These are phyloP conservation scores for Nephelium lappaceum DNA, from an alignment of 345 rosid species.

Conservation along the genomic window DNA sequence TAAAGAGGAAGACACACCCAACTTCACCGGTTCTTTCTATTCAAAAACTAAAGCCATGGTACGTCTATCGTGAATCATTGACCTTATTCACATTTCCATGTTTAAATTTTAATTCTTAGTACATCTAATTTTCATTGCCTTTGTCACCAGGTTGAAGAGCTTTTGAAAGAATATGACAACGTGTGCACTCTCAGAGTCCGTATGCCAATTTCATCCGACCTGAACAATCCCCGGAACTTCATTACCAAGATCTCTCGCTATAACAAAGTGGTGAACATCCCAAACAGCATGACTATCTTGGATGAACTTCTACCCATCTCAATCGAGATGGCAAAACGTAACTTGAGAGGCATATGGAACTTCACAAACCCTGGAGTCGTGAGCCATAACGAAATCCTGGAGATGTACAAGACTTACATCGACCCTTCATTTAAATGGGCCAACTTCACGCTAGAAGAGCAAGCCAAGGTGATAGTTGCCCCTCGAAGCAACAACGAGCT, in stretches of 20 bases:
- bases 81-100: background rate
- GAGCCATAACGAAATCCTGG: constrained; percentile 90
- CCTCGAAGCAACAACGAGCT: constrained; percentile 90
- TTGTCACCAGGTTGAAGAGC: constrained; percentile 78
- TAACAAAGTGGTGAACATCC: constrained; percentile 87
- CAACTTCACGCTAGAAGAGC: constrained; percentile 86
- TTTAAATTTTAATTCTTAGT: background rate
- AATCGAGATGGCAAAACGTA: constrained; percentile 89
- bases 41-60: constrained; percentile 94
- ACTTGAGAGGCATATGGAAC: constrained; percentile 86
- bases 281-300: constrained; percentile 91
- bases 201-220: constrained; percentile 94
- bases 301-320: constrained; percentile 86
- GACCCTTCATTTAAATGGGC: constrained; percentile 63
- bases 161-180: constrained; percentile 79
- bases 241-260: constrained; percentile 91
- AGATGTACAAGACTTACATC: constrained; percentile 89
- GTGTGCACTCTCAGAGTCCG: constrained; percentile 92
- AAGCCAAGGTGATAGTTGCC: constrained; percentile 88
- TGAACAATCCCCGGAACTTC: constrained; percentile 85
- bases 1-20: constrained; percentile 77
- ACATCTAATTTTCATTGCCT: background rate
- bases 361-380: constrained; percentile 93
- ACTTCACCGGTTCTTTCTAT: constrained; percentile 81
- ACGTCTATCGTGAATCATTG: constrained; percentile 9